Base-by-base conservation (phyloP, 2,329 filamentous ascomycete species). In the Claviceps monticola region DNA sequence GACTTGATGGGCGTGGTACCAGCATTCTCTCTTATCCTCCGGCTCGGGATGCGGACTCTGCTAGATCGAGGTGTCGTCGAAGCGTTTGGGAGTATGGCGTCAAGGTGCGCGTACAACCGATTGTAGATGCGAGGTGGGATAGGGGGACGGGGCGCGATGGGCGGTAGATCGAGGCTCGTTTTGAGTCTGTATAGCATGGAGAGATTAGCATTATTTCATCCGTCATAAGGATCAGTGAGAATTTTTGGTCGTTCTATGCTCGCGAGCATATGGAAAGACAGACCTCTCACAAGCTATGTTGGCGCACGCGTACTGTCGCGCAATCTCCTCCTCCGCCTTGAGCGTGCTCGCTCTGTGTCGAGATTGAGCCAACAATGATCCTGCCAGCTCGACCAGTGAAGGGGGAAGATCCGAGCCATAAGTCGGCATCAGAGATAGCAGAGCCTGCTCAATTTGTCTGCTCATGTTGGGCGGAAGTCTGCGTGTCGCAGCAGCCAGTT, bases 261-360 rank as follows among this genome's bases (percentile, higher is more conserved):
- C 9, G 11, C 9, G 13, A 43, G 8, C 11, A 16, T 16, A 21
- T 9, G 26, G 41, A 8, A 5, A 39, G 46, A 47, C 53, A 14
- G 17, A 87, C 86, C 87, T 80, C 59, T 91, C 88, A 63, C 90
- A 97, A 19, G 93, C 93, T 54, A 98, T 78, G 67, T 95, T 84
- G 14, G 87, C 86, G 64, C 89, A 95, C 4, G 84, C 86, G 65
- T 93, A 93, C 4, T 79, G 76, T 19, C 90, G 78, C n/a, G 84
- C 88, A 57, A 93, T 82, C 65, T 96, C 90, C 65, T 95, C 89
- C 52, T 94, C 88, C 3, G 82, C 76, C 64, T 89, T 94, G 50
- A 96, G 73, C 16, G 79, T 84, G 61, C 80, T 83, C 48, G 87
- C 88, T 60, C 82, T 83, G 62, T 82, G 80, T 37, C 87, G 81